These are phyloP conservation scores for Diaporthe helianthi DNA, from an alignment of 2,329 filamentous ascomycete species.

Conservation along the genomic window DNA sequence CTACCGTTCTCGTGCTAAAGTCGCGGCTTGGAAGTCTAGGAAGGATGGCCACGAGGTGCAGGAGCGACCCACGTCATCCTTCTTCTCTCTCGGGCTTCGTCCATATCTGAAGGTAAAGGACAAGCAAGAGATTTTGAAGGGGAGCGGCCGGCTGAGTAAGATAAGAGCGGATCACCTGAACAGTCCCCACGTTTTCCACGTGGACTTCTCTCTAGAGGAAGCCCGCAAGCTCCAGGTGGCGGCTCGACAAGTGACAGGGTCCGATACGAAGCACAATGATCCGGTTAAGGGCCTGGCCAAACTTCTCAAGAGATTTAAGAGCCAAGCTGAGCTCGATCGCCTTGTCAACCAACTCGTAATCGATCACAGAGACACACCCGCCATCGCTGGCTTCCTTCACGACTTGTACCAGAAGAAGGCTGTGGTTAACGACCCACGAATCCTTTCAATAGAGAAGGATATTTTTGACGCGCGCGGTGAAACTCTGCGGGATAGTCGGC, in stretches of 20 bases:
- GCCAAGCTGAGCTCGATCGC: background rate
- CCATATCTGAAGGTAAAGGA: constrained; percentile 39
- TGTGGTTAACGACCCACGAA: constrained; percentile 34
- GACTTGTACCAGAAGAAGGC: constrained; percentile 44
- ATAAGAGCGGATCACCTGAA: constrained; percentile 20
- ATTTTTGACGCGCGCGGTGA: constrained; percentile 41
- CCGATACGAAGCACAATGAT: constrained; percentile 31
- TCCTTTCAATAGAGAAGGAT: constrained; percentile 44
- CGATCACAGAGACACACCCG: constrained; percentile 41
- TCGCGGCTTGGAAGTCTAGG: constrained; percentile 36
- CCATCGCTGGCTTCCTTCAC: constrained; percentile 47
- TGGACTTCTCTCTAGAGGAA: constrained; percentile 54
- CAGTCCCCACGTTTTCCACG: constrained; percentile 46
- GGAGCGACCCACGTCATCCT: background rate
- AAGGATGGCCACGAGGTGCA: background rate
- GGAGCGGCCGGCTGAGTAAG: constrained; percentile 33
- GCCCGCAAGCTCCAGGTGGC: constrained; percentile 35
- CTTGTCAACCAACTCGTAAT: constrained; percentile 17
- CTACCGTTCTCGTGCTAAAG: constrained; percentile 33
- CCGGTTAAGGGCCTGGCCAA: constrained; percentile 34
- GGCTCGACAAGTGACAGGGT: constrained; percentile 21
- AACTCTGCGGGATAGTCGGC: constrained; percentile 40
- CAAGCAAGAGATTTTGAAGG: constrained; percentile 35
- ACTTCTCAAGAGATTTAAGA: constrained; percentile 31
- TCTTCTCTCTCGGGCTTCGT: constrained; percentile 31